phyloP scores from a whole-genome alignment of 2,329 filamentous ascomycete genomes.

The Calonectria ilicicola region DNA sequence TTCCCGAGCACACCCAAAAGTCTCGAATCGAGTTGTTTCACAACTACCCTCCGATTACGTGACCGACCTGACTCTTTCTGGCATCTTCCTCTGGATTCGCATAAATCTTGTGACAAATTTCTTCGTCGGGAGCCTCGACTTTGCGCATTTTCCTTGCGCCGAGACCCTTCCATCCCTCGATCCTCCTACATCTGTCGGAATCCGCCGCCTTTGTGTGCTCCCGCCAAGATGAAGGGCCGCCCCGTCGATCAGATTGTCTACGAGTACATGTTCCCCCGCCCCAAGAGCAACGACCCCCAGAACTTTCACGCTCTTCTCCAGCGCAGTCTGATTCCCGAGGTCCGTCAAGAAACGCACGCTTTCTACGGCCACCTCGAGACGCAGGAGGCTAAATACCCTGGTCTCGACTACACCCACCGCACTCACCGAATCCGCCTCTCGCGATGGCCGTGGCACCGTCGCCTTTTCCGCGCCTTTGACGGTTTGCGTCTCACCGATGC shows the following conservation, averaged over 20 bases:
- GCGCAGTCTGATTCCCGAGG: slow-evolving; percentile 79
- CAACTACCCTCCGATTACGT: slow-evolving; percentile 33
- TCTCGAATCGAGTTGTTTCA: slow-evolving; percentile 19
- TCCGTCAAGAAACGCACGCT: slow-evolving; percentile 81
- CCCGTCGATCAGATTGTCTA: slow-evolving; percentile 80
- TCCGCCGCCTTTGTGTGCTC: neutral
- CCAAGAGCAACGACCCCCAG: slow-evolving; percentile 74
- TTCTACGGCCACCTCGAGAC: slow-evolving; percentile 86
- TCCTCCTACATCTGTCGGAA: neutral
- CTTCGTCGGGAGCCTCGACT: neutral
- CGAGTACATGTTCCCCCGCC: slow-evolving; percentile 78
- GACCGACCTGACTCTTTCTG: slow-evolving; percentile 24
- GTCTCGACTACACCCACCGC: slow-evolving; percentile 80
- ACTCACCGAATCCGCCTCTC: slow-evolving; percentile 83
- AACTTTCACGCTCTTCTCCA: slow-evolving; percentile 79
- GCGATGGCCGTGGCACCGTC: slow-evolving; percentile 81
- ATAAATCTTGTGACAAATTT: neutral
- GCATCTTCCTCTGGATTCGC: slow-evolving; percentile 18
- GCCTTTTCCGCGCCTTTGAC: slow-evolving; percentile 83
- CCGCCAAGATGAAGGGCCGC: slow-evolving; percentile 74
- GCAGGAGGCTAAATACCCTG: slow-evolving; percentile 84
- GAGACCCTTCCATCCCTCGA: neutral
- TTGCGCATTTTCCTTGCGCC: neutral
- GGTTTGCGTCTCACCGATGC: slow-evolving; percentile 73
- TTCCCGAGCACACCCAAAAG: neutral